Evolutionary conservation across 768 basidiomycete genomes (phyloP).

Genomic region (Podaxis sp.): DNA sequence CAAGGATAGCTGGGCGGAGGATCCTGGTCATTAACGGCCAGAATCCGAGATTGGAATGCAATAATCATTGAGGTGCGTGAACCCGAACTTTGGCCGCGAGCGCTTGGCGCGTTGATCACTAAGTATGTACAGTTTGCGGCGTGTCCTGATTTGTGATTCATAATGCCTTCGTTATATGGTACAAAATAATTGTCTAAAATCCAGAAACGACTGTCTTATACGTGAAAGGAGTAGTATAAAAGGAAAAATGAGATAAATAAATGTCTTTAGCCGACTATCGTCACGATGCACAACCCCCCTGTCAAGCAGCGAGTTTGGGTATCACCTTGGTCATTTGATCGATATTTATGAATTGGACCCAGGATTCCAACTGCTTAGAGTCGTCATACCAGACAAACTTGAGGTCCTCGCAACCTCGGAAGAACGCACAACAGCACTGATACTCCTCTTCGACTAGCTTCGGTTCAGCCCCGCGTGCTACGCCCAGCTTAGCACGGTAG

Average conservation of each 20-base stretch:
- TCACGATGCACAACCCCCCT: neutral
- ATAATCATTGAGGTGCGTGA: too few species aligned
- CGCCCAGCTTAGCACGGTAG: slow-evolving; percentile 71
- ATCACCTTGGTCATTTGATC: slow-evolving; percentile 81
- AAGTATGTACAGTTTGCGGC: too few species aligned
- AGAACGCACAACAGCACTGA: slow-evolving; percentile 78
- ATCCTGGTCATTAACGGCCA: neutral
- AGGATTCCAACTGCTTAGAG: slow-evolving; percentile 64
- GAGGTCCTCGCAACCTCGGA: slow-evolving; percentile 61
- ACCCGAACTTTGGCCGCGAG: too few species aligned
- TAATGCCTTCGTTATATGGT: too few species aligned
- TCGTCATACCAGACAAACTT: slow-evolving; percentile 74
- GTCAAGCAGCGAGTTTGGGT: slow-evolving; percentile 65
- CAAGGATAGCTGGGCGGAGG: slow-evolving; percentile 10
- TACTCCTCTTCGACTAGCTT: slow-evolving; percentile 64
- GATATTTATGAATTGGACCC: slow-evolving; percentile 84
- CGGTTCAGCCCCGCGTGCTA: slow-evolving; percentile 46
- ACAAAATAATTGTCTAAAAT: too few species aligned
- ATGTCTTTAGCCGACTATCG: neutral
- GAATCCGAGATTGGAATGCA: neutral
- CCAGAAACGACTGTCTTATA: neutral
- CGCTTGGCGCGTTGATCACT: too few species aligned
- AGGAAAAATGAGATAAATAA: too few species aligned
- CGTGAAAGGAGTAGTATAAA: neutral
- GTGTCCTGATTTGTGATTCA: too few species aligned